Evolutionary conservation across 2,329 filamentous ascomycete species (phyloP), one percentile per base, ranked within the genome.

Genomic region (Truncatella angustata): DNA sequence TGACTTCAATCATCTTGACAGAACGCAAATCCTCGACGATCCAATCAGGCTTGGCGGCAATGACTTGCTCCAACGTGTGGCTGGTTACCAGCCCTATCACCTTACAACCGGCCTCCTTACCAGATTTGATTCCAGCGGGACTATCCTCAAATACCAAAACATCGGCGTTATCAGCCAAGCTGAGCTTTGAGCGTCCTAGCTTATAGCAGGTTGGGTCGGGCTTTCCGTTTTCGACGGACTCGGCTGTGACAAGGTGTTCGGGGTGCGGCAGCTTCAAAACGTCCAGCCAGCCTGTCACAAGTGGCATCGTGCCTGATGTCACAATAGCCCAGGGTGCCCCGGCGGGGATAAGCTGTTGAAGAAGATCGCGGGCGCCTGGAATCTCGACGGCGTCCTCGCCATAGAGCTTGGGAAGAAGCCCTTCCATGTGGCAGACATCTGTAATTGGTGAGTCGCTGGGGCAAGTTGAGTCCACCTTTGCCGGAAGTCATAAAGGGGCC

Each of bases 121-220:
- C 92, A 24, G 91, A 85, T 58, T 74, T 78, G 64, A 96, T 90
- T 4, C 92, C 92, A 6, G 91, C 90, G 4, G 92, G 91, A 51
- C 90, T 90, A 73, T 97, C 92, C 72, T 97, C 92, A 34, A 96
- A 73, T 45, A 97, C 92, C 51, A 96, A 75, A 39, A 93, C 71
- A 28, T 73, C 70, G 50, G 73, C 70, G 12, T 66, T 65, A 30
- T 73, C 75, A 18, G 76, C 66, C 18, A 85, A 68, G 1, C 76
- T 77, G 14, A 92, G 77, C 56, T 79, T 79, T 59, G 81, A 74
- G 43, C 83, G 81, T 14, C 88, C 89, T 48, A 91, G 76, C 47
- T 77, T 69, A 69, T 92, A 93, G 73, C 88, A 90, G 12, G 79
- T 71, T 23, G 89, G 89, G 68, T 92, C 85, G 0, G 89, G 89